Evolutionary conservation across 2,329 filamentous ascomycete genomes (phyloP).

Genomic region (Colletotrichum gigasporum): DNA sequence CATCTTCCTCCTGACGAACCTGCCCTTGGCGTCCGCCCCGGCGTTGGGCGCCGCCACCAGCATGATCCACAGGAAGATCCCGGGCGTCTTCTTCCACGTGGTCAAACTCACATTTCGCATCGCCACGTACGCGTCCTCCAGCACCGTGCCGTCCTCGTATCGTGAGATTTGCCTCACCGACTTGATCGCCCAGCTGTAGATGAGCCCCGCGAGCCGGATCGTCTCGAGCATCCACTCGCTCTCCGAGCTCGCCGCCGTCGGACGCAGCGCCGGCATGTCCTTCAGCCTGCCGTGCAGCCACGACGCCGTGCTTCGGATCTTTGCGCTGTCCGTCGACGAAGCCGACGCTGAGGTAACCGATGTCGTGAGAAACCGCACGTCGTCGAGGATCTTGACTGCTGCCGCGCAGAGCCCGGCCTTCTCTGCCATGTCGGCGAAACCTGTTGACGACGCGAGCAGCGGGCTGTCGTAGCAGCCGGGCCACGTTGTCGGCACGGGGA

Average conservation of each 20-base stretch:
- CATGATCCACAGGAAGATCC: conserved; percentile 43
- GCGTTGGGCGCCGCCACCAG: conserved; percentile 38
- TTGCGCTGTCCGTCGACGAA: conserved; percentile 3
- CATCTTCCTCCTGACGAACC: conserved; percentile 42
- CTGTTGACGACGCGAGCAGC: conserved; percentile 33
- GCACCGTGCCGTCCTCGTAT: conserved; percentile 31
- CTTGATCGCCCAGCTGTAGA: conserved; percentile 39
- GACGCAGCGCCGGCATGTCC: neutral
- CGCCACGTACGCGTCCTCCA: conserved; percentile 35
- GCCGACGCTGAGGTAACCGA: conserved; percentile 31
- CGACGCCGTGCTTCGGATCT: conserved; percentile 35
- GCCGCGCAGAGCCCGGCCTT: conserved; percentile 29
- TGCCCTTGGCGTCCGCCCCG: conserved; percentile 36
- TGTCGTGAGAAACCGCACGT: conserved; percentile 39
- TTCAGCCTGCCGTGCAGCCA: conserved; percentile 36
- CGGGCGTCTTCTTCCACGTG: conserved; percentile 42
- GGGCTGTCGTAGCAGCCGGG: conserved; percentile 37
- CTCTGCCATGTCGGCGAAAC: conserved; percentile 30
- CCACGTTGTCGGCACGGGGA: conserved; percentile 31
- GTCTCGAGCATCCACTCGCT: conserved; percentile 36
- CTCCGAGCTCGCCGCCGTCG: neutral
- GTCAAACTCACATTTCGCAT: conserved; percentile 38
- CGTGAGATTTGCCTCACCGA: conserved; percentile 37
- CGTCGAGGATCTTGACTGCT: conserved; percentile 39
- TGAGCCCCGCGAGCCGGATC: conserved; percentile 36